A percentile compares a stretch with the other conserved stretches of the same genome.
Evolutionary conservation across 805 yeast species (phyloP).

Genomic region (Groenewaldozyma salmanticensis): DNA sequence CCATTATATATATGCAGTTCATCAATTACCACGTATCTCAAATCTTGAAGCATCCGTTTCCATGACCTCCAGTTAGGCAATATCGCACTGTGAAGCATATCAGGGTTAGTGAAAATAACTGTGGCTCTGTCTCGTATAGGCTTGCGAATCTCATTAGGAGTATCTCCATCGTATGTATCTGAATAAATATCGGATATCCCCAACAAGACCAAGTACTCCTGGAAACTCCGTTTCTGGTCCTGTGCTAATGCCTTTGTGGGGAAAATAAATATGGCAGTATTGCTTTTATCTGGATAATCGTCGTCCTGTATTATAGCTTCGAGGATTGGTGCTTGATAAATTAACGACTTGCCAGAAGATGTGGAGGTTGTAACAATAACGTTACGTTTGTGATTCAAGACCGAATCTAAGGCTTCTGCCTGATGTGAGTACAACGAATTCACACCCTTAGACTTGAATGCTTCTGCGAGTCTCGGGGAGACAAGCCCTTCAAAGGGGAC

Average conservation of each 20-base stretch:
- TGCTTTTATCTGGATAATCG: no score
- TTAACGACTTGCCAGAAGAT: conserved; percentile 89
- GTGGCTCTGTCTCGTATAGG: conserved; percentile 53
- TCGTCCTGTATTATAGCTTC: conserved; percentile 18
- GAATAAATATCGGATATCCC: conserved; percentile 41
- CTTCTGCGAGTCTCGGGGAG: conserved; percentile 44
- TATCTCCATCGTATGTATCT: conserved; percentile 92
- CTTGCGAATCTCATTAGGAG: conserved; percentile 47
- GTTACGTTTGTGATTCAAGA: conserved; percentile 39
- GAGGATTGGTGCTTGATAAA: conserved; percentile 81
- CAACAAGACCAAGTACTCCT: conserved; percentile 30
- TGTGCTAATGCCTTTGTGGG: conserved; percentile 98
- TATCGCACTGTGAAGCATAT: conserved; percentile 77
- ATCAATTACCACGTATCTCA: conserved; percentile 70
- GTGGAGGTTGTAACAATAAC: conserved; percentile 92
- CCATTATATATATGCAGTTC: conserved; percentile 80
- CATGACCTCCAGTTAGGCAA: conserved; percentile 71
- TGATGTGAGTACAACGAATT: conserved; percentile 70
- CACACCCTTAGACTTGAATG: conserved; percentile 42
- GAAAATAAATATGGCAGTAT: conserved; percentile 77
- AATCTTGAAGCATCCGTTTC: conserved; percentile 53
- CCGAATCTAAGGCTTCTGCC: conserved; percentile 57
- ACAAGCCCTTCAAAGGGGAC: conserved; percentile 28
- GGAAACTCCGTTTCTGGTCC: conserved; percentile 82
- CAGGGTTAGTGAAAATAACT: conserved; percentile 91